These are phyloP conservation scores for Rhizomucor miehei DNA, from an alignment of 371 early-diverging fungal species.

Conservation along the genomic window DNA sequence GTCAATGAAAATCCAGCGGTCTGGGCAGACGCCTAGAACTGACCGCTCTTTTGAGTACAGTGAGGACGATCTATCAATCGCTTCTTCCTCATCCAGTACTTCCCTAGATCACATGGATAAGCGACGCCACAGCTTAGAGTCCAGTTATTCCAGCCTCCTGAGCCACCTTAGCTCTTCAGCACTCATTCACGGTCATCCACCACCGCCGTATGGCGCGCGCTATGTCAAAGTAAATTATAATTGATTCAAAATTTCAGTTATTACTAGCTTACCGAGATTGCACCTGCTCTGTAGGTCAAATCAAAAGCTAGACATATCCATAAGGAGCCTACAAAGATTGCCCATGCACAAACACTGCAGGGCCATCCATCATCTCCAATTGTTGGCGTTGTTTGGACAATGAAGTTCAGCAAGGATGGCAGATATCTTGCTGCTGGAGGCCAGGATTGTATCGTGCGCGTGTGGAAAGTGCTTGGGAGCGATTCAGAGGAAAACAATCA, in stretches of 20 bases:
- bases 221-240: conserved; percentile 47
- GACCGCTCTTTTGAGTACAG: too few relatives aligned
- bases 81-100: too few relatives aligned
- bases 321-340: too few relatives aligned
- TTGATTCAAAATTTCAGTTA: too few relatives aligned
- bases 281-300: conserved; percentile 17
- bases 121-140: conserved; percentile 13
- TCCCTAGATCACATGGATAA: background rate
- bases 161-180: background rate
- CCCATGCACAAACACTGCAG: background rate
- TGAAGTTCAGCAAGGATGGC: conserved; percentile 79
- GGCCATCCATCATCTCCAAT: background rate
- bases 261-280: too few relatives aligned
- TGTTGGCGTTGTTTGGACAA: conserved; percentile 40
- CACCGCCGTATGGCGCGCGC: conserved; percentile 24
- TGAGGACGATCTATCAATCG: too few relatives aligned
- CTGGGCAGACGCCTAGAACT: too few relatives aligned
- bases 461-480: conserved; percentile 61
- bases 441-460: conserved; percentile 66
- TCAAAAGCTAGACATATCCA: conserved; percentile 26
- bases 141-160: conserved; percentile 3
- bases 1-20: too few relatives aligned
- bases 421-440: conserved; percentile 77
- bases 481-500: conserved; percentile 15
- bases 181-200: background rate